These are phyloP conservation scores for Bauhinia variegata DNA, from an alignment of 306 rosid genomes.

Conservation along the genomic window DNA sequence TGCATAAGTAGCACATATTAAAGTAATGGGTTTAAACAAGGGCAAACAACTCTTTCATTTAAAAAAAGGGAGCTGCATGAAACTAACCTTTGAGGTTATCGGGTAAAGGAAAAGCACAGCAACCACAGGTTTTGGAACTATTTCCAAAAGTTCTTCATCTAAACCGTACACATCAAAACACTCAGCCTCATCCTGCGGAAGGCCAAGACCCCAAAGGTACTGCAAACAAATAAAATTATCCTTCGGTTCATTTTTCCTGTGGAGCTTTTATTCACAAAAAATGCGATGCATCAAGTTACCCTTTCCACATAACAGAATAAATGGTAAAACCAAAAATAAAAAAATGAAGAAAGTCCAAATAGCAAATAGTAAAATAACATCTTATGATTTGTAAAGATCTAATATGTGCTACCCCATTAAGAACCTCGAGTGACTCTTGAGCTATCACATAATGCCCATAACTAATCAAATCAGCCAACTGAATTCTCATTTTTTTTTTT, in stretches of 20 bases:
- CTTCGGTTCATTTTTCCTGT: background rate
- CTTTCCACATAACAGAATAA: too few species aligned
- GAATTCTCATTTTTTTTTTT: too few species aligned
- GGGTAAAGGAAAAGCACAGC: slow-evolving; percentile 97
- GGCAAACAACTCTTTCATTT: background rate
- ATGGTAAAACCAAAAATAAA: too few species aligned
- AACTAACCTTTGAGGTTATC: slow-evolving; percentile 64
- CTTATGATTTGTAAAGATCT: too few species aligned
- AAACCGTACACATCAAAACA: slow-evolving; percentile 90
- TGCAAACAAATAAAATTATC: slow-evolving; percentile 41
- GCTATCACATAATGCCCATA: too few species aligned
- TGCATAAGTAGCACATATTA: background rate
- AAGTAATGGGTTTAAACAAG: background rate
- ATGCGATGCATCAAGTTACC: too few species aligned
- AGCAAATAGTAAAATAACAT: too few species aligned
- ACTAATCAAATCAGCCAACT: too few species aligned
- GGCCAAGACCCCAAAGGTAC: slow-evolving; percentile 93
- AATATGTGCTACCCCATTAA: too few species aligned
- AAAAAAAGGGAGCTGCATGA: background rate
- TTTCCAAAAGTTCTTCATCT: slow-evolving; percentile 82
- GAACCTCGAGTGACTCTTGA: too few species aligned
- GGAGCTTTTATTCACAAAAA: background rate
- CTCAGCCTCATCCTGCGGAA: slow-evolving; percentile 67
- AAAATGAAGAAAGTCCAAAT: too few species aligned
- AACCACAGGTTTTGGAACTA: slow-evolving; percentile 95